phyloP scores from a whole-genome alignment of 495 filamentous ascomycete species.

The Clavariopsis aquatica region DNA sequence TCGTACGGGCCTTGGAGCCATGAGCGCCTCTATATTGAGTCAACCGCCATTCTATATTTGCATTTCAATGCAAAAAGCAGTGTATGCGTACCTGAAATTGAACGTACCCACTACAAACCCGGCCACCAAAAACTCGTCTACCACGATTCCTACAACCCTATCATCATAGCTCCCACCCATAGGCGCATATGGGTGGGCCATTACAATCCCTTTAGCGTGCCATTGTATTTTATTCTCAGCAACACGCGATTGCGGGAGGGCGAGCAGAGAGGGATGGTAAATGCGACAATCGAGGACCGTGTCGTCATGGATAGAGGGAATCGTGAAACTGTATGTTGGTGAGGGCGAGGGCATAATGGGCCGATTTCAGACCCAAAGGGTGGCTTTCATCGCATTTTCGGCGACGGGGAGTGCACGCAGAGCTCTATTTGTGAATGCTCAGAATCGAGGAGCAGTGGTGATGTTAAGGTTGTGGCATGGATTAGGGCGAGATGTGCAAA shows the following conservation, averaged over 20 bases:
- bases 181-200: conserved; percentile 90
- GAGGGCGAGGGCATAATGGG: conserved; percentile 34
- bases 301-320: conserved; percentile 82
- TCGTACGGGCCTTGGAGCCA: conserved; percentile 72
- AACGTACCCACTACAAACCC: conserved; percentile 85
- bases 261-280: conserved; percentile 62
- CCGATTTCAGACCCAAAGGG: conserved; percentile 19
- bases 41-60: not conserved
- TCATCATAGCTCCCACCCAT: conserved; percentile 88
- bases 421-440: not conserved
- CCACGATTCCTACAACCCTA: conserved; percentile 65
- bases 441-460: not conserved
- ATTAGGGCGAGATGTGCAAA: no score
- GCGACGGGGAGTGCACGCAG: not conserved
- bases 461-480: no score
- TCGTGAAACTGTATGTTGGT: conserved; percentile 70
- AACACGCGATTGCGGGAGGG: not conserved
- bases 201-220: conserved; percentile 59
- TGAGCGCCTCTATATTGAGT: conserved; percentile 66
- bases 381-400: conserved; percentile 21
- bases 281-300: conserved; percentile 74
- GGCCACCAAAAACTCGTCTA: conserved; percentile 60
- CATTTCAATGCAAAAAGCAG: not conserved
- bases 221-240: conserved; percentile 34
- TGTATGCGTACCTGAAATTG: conserved; percentile 74